Conservation (phyloP, 1,284 basidiomycete species). For the Puccinia triticina region DNA sequence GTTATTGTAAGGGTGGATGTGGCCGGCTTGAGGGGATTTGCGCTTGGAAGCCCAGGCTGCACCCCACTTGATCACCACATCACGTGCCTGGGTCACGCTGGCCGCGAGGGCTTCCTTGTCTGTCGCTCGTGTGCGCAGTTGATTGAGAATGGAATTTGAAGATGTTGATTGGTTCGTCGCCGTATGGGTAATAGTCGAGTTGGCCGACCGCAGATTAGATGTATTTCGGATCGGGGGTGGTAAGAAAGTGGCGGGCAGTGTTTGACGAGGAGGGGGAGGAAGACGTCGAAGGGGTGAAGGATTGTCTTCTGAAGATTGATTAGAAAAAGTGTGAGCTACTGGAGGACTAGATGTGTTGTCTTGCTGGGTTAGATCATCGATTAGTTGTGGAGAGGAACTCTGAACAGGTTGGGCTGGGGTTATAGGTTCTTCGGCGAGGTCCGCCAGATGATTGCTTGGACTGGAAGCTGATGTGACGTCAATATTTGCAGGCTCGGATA, state of each 20-base stretch:
- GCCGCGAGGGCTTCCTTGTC: slow-evolving; percentile 72
- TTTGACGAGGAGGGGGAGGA: slow-evolving; percentile 42
- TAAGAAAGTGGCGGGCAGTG: slow-evolving; percentile 34
- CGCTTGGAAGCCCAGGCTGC: slow-evolving; percentile 67
- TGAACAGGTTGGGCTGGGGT: slow-evolving; percentile 37
- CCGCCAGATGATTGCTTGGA: slow-evolving; percentile 34
- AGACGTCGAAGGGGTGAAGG: slow-evolving; percentile 2
- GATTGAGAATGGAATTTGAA: slow-evolving; percentile 52
- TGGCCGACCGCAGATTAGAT: background rate
- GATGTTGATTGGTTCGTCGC: slow-evolving; percentile 47
- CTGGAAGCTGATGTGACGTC: slow-evolving; percentile 53
- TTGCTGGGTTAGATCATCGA: slow-evolving; percentile 4
- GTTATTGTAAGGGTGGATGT: slow-evolving; percentile 35
- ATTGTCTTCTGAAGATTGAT: slow-evolving; percentile 23
- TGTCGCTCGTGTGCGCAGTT: slow-evolving; percentile 65
- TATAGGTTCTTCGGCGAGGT: slow-evolving; percentile 30
- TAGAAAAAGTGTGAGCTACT: background rate
- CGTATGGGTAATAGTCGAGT: slow-evolving; percentile 12
- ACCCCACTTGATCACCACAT: slow-evolving; percentile 84
- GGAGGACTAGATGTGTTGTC: slow-evolving; percentile 6
- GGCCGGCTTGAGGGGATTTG: slow-evolving; percentile 43
- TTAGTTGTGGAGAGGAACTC: background rate
- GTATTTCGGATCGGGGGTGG: slow-evolving; percentile 37
- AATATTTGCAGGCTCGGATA: slow-evolving; percentile 52
- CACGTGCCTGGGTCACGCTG: slow-evolving; percentile 68